Evolutionary conservation across 2,329 filamentous ascomycete genomes (phyloP), one percentile per base, ranked within the genome.

Genomic region (Diaporthe citriasiana): DNA sequence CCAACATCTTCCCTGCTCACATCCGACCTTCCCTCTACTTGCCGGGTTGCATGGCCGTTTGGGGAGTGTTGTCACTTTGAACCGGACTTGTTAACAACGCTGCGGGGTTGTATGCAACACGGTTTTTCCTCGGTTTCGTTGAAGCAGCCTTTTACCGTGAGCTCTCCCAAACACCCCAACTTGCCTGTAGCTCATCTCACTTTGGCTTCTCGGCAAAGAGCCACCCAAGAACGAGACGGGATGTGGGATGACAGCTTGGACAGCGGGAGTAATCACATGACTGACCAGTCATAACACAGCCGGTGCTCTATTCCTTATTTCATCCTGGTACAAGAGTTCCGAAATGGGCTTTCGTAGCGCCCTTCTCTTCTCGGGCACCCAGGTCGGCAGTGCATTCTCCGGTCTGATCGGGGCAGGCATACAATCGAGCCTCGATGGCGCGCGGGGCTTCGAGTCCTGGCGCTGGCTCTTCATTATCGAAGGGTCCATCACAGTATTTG

Each of bases 361-460:
- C 50, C n/a, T 53, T 3, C 25, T 53, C 25, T 53, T 53, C 22
- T 53, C 50, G 4, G 50, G 25, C 4, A 53, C 50, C 25, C 50
- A 53, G 25, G 13, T 53, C 25, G 50, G 50, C n/a, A 53, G 50
- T 10, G 50, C 50, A 27, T 89, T 89, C 76, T 86, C 86, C n/a
- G 87, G 85, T 33, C 81, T 89, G 33, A 87, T 90, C 69, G 87
- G 85, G 9, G 87, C 87, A 3, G 87, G 86, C 5, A 88, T 89
- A 47, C 81, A 86, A 7, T 40, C 38, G 22, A 30, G 45, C 60
- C 38, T 66, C 10, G 40, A 66, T 22, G 60, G 60, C 7, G 42
- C 33, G 6, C n/a, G 42, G 19, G 60, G 40, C n/a, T 40, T 66
- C 3, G 38, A 33, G 12, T 40, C 60, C 22, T 66, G 60, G 60